These are phyloP conservation scores for Macroventuria anomochaeta DNA, from an alignment of 2,329 filamentous ascomycete species.

Conservation along the genomic window DNA sequence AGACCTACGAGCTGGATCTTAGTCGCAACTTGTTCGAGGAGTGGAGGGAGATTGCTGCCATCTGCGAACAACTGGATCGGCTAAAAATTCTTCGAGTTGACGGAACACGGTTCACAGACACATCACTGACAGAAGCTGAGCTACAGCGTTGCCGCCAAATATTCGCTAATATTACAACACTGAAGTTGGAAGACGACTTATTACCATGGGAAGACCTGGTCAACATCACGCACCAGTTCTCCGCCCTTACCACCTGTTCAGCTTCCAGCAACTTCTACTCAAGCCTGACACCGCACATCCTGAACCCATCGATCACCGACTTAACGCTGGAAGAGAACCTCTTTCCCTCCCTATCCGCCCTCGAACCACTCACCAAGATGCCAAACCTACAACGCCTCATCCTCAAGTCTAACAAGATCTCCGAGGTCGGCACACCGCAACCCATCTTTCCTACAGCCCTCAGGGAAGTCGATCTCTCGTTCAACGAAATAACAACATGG, in stretches of 20 bases:
- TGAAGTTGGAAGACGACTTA: slow-evolving; percentile 59
- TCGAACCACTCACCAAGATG: slow-evolving; percentile 67
- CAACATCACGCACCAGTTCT: slow-evolving; percentile 59
- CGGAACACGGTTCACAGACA: slow-evolving; percentile 71
- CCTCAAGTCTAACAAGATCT: slow-evolving; percentile 79
- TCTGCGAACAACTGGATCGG: slow-evolving; percentile 73
- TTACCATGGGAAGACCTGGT: slow-evolving; percentile 49
- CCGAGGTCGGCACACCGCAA: slow-evolving; percentile 41
- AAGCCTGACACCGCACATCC: slow-evolving; percentile 39
- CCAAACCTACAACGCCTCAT: slow-evolving; percentile 57
- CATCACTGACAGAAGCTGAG: slow-evolving; percentile 33
- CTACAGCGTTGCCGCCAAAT: slow-evolving; percentile 29
- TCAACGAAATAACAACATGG: slow-evolving; percentile 65
- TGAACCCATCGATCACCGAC: slow-evolving; percentile 64
- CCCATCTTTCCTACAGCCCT: slow-evolving; percentile 43
- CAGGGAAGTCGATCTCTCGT: slow-evolving; percentile 53
- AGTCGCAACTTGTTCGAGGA: slow-evolving; percentile 80
- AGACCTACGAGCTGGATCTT: slow-evolving; percentile 77
- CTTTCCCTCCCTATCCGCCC: slow-evolving; percentile 65
- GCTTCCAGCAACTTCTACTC: slow-evolving; percentile 48
- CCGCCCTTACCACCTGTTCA: slow-evolving; percentile 60
- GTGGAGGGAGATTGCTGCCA: slow-evolving; percentile 69
- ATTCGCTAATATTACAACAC: slow-evolving; percentile 50
- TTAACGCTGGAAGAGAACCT: slow-evolving; percentile 76
- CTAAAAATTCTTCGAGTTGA: slow-evolving; percentile 73